Evolutionary conservation across 176 grass and related monocot genomes (phyloP).

Genomic region (Juncus effusus): DNA sequence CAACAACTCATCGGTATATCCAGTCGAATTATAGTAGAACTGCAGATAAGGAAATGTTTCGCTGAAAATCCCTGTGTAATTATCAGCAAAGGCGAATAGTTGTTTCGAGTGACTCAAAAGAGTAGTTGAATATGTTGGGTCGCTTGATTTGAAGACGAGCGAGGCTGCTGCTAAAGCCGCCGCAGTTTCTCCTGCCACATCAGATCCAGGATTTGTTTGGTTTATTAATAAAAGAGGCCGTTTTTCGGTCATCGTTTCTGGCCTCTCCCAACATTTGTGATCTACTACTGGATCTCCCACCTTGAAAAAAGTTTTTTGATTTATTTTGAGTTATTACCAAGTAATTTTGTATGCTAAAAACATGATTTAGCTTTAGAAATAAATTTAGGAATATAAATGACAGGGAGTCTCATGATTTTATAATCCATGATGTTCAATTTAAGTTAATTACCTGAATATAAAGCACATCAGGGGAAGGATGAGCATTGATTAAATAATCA

Average conservation of each 20-base stretch:
- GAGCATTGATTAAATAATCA: conserved; percentile 73
- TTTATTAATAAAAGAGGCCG: conserved; percentile 76
- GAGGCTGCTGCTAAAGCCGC: conserved; percentile 91
- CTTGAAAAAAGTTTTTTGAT: conserved; percentile 29
- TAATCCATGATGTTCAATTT: not conserved
- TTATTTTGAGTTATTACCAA: conserved; percentile 6
- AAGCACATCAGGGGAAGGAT: conserved; percentile 78
- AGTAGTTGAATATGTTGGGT: conserved; percentile 81
- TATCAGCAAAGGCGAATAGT: conserved; percentile 91
- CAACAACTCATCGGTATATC: conserved; percentile 75
- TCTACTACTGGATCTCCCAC: conserved; percentile 94
- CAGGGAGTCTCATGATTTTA: too few relatives aligned
- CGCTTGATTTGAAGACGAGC: conserved; percentile 84
- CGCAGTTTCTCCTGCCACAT: conserved; percentile 76
- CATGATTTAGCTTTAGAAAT: too few relatives aligned
- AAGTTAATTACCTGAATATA: conserved; percentile 66
- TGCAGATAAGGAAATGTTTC: conserved; percentile 60
- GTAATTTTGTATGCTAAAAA: not conserved
- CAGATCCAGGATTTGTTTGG: conserved; percentile 59
- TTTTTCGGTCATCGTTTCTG: conserved; percentile 84
- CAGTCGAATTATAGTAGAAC: conserved; percentile 81
- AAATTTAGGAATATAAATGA: too few relatives aligned
- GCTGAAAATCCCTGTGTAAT: conserved; percentile 61
- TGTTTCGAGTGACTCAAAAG: conserved; percentile 86
- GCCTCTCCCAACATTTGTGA: conserved; percentile 97